Conservation (phyloP, 306 rosid genomes). For the Cucumis melo region DNA sequence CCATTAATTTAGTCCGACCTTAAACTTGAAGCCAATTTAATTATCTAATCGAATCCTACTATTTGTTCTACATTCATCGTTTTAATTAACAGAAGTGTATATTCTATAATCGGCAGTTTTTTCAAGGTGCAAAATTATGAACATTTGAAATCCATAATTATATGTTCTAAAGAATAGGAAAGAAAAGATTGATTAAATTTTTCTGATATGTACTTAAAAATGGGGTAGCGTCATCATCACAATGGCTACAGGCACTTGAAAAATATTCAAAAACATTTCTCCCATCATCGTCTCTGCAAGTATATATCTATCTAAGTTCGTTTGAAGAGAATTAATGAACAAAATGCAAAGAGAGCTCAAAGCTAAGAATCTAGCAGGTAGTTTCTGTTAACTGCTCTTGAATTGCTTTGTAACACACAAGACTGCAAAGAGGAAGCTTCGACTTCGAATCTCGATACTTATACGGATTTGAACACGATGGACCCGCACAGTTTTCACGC, state of each 20-base stretch:
- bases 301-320: not conserved
- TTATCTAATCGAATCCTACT: not conserved
- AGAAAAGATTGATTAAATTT: not conserved
- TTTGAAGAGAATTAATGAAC: not conserved
- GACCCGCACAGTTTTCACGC: slow-evolving; percentile 73
- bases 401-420: slow-evolving; percentile 71
- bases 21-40: not conserved
- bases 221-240: not conserved
- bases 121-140: not conserved
- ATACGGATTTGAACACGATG: slow-evolving; percentile 63
- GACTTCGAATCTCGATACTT: slow-evolving; percentile 81
- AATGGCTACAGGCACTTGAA: not conserved
- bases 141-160: not conserved
- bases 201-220: not conserved
- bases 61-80: not conserved
- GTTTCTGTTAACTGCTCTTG: slow-evolving; percentile 28
- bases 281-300: slow-evolving; percentile 1
- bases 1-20: not conserved
- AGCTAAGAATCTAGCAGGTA: slow-evolving; percentile 18
- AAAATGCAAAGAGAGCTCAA: not conserved
- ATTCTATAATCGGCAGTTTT: not conserved
- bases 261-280: slow-evolving; percentile 1
- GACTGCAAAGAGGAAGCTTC: slow-evolving; percentile 89
- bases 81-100: not conserved
- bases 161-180: not conserved